These are phyloP conservation scores for Ceratonia siliqua DNA, from an alignment of 306 rosid genomes.

Conservation along the genomic window DNA sequence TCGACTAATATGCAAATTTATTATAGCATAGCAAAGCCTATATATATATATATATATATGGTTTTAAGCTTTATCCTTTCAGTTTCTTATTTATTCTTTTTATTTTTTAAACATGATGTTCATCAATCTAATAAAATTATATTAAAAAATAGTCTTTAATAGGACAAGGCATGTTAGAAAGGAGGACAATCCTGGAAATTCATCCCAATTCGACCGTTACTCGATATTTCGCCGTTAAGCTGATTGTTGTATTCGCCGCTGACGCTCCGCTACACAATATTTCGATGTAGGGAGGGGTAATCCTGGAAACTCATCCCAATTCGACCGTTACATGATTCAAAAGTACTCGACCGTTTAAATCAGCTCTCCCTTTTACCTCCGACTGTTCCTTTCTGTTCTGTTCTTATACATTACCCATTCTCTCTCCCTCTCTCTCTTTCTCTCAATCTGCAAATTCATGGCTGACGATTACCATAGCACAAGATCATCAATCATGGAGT, in stretches of 20 bases:
- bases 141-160: too few relatives aligned
- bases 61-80: too few relatives aligned
- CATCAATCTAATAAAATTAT: too few relatives aligned
- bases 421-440: neutral
- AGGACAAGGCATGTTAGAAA: too few relatives aligned
- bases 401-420: neutral
- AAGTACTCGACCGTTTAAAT: constrained; percentile 28
- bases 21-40: too few relatives aligned
- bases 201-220: too few relatives aligned
- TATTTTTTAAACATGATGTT: too few relatives aligned
- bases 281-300: constrained; percentile 22
- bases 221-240: too few relatives aligned
- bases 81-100: too few relatives aligned
- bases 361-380: neutral
- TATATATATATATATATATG: too few relatives aligned
- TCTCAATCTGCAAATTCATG: constrained; percentile 38
- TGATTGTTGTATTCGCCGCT: neutral
- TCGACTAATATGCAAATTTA: too few relatives aligned
- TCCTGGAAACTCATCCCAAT: constrained; percentile 35
- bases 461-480: constrained; percentile 52
- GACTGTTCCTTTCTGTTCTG: constrained; percentile 17
- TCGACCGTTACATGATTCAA: constrained; percentile 67
- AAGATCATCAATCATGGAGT: constrained; percentile 64
- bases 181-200: too few relatives aligned
- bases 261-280: neutral